Evolutionary conservation across 140 eudicot species (phyloP), one percentile per base, ranked within the genome.

Genomic region (Ambrosia hybrid): DNA sequence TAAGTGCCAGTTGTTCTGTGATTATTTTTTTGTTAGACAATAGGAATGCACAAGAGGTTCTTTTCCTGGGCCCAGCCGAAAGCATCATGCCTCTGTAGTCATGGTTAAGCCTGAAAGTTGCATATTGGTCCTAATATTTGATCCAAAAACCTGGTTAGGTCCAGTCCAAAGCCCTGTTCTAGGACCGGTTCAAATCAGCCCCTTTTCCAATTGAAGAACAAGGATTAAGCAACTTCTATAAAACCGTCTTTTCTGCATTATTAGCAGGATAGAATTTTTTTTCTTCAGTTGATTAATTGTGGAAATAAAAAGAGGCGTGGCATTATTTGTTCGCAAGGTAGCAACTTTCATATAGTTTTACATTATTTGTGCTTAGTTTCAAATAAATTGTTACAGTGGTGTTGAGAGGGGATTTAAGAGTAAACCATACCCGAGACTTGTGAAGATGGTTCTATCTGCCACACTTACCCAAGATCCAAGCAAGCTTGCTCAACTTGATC

Each of bases 381-480:
- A 55, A 70, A 53, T 51, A 62, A 70, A 67, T 53, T 85, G 62
- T 45, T 88, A 79, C 86, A 92, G 98, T 61, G 95, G 93, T 43
- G 89, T 85, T 14, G 98, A 92, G 77, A 85, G 96, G 82, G 96
- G 96, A 11, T 92, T 89, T 51, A 92, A 87, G 72, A 86, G 81
- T 33, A 89, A 83, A 80, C 53, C 84, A 15, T 75, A 74, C 59
- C 98, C 98, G 9, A 82, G 96, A 80, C 95, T 92, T 45, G 83
- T 72, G 65, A 92, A 89, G 78, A 89, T 92, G 96, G 87, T 90
- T 78, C 75, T 92, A 67, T 89, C 96, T 38, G 98, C 98, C 41
- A 92, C 98, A 36, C 68, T 92, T 71, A 92, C 96, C 65, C 95
- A 89, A 86, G 95, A 92, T 81, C 98, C 98, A 55, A 79, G 96